Evolutionary conservation across 257 asterid genomes (phyloP).

Genomic region (Fraxinus anomala): DNA sequence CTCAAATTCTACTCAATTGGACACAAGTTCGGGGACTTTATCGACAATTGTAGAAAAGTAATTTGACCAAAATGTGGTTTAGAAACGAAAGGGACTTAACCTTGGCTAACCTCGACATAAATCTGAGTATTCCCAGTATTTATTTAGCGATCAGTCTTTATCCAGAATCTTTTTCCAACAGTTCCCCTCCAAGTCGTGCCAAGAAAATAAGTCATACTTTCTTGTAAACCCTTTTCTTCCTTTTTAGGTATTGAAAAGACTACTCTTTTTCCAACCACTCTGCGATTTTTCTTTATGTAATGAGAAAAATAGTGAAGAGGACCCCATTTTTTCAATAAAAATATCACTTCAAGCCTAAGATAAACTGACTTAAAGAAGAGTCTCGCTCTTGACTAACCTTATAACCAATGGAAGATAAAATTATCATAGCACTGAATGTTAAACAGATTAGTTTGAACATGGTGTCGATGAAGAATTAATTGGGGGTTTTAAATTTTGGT

Average conservation of each 20-base stretch:
- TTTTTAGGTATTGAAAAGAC: conserved; percentile 28
- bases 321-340: not conserved
- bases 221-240: conserved; percentile 20
- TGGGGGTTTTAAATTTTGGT: not conserved
- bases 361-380: too few species aligned
- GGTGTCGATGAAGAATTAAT: not conserved
- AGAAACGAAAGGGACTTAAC: conserved; percentile 39
- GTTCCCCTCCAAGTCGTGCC: conserved; percentile 34
- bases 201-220: conserved; percentile 26
- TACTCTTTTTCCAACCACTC: conserved; percentile 35
- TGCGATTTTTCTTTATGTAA: conserved; percentile 25
- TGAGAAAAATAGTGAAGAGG: not conserved
- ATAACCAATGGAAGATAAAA: too few species aligned
- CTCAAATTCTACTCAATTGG: not conserved
- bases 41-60: conserved; percentile 24
- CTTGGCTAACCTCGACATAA: conserved; percentile 33
- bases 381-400: too few species aligned
- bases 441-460: not conserved
- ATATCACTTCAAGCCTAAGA: not conserved
- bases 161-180: conserved; percentile 26
- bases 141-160: conserved; percentile 31
- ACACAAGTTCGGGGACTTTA: conserved; percentile 5
- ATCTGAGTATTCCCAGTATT: conserved; percentile 19
- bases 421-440: not conserved
- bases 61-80: conserved; percentile 5